A percentile compares a stretch with the other conserved stretches of the same genome.
Evolutionary conservation across 2,329 filamentous ascomycete genomes (phyloP).

Genomic region (Hypoxylon sp.): DNA sequence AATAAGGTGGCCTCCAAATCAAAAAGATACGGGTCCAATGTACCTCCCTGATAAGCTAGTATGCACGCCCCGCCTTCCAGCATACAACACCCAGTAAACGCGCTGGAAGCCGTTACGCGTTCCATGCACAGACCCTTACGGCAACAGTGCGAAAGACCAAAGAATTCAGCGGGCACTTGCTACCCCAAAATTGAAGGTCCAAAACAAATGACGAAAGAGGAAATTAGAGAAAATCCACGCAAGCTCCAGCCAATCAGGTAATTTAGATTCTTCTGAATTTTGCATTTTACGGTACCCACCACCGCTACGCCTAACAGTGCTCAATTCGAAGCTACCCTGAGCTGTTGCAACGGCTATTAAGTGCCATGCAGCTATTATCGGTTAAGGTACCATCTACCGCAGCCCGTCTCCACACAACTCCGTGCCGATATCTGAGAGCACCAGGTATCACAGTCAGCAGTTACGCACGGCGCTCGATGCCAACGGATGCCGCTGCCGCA

Average conservation of each 20-base stretch:
- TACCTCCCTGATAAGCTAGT: constrained; percentile 28
- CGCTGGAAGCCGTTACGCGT: constrained; percentile 40
- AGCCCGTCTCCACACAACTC: constrained; percentile 11
- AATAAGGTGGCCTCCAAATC: constrained; percentile 25
- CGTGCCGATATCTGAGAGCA: constrained; percentile 13
- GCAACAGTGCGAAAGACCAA: constrained; percentile 8
- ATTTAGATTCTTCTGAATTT: constrained; percentile 27
- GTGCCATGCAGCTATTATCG: constrained; percentile 20
- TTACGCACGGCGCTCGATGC: constrained; percentile 8
- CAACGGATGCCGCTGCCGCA: constrained; percentile 14
- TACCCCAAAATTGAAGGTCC: constrained; percentile 12
- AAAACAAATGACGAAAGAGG: constrained; percentile 40
- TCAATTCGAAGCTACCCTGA: constrained; percentile 2
- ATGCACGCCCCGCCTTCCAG: constrained; percentile 29
- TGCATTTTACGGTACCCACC: constrained; percentile 17
- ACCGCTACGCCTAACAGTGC: not conserved
- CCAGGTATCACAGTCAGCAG: constrained; percentile 6
- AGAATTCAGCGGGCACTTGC: constrained; percentile 10
- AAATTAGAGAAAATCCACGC: constrained; percentile 22
- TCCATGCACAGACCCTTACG: constrained; percentile 25
- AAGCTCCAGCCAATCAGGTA: constrained; percentile 38
- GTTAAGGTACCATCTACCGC: constrained; percentile 9
- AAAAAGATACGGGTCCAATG: constrained; percentile 24
- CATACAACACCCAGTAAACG: constrained; percentile 28
- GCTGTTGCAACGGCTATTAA: not conserved